Evolutionary conservation across 345 rosid genomes (phyloP).

Genomic region (Melaleuca alternifolia): DNA sequence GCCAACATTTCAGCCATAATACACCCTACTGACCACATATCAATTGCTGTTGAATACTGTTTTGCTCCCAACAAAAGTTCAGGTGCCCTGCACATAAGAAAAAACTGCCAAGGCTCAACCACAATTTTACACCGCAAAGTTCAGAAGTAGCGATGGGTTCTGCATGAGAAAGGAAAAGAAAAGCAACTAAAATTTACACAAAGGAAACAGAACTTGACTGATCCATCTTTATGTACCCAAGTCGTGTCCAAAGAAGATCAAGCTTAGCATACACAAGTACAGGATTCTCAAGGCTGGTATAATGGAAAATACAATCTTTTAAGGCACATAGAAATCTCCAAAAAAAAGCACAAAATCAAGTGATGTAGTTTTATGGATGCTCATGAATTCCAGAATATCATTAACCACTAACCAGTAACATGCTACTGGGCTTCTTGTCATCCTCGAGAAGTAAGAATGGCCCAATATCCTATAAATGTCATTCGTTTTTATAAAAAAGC

Average conservation of each 20-base stretch:
- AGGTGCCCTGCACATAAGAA: constrained; percentile 51
- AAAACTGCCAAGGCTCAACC: neutral
- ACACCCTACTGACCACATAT: constrained; percentile 96
- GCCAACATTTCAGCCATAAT: constrained; percentile 86
- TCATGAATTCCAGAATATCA: neutral
- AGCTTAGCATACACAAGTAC: neutral
- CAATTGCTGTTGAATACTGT: constrained; percentile 72
- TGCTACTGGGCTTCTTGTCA: neutral
- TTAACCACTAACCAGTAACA: neutral
- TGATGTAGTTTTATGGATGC: neutral
- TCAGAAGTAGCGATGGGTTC: neutral
- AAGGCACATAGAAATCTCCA: neutral
- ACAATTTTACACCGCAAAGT: neutral
- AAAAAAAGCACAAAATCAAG: neutral
- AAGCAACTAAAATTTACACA: neutral
- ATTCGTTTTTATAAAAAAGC: neutral
- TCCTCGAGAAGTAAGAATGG: neutral
- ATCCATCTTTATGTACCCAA: neutral
- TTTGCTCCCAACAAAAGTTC: constrained; percentile 77
- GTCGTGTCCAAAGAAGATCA: neutral
- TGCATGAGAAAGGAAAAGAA: neutral
- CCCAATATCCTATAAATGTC: neutral
- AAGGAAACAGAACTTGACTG: neutral
- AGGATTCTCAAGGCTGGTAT: neutral
- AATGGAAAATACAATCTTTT: neutral